phyloP scores from a whole-genome alignment of 1,284 basidiomycete genomes.

The Tetrapyrgos nigripes region DNA sequence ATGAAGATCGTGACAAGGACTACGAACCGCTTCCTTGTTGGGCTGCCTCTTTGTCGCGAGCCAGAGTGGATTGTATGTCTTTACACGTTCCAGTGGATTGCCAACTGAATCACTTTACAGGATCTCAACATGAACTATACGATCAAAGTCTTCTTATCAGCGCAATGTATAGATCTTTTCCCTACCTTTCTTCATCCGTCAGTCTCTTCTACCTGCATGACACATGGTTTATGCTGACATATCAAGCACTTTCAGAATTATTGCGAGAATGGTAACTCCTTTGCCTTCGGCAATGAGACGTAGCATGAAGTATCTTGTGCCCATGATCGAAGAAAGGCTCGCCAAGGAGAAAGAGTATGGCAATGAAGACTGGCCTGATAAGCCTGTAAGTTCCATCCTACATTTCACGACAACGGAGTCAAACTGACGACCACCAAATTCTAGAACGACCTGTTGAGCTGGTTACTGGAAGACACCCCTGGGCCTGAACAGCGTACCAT shows the following conservation, averaged over 20 bases:
- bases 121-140: conserved; percentile 14
- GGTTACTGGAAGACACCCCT: conserved; percentile 3
- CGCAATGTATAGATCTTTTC: neutral
- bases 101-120: conserved; percentile 18
- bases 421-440: neutral
- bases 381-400: conserved; percentile 7
- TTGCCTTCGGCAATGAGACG: conserved; percentile 7
- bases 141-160: conserved; percentile 2
- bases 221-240: neutral
- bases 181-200: conserved; percentile 11
- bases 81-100: neutral
- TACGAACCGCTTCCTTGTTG: conserved; percentile 19
- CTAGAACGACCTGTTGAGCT: conserved; percentile 5
- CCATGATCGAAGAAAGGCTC: conserved; percentile 5
- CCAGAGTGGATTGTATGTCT: conserved; percentile 16
- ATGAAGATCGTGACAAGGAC: conserved; percentile 11
- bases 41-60: conserved; percentile 16
- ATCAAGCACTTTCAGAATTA: conserved; percentile 18
- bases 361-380: conserved; percentile 5
- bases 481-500: neutral
- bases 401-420: neutral
- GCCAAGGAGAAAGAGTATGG: conserved; percentile 4
- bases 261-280: conserved; percentile 17
- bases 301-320: neutral
- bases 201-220: neutral